Evolutionary conservation across 495 filamentous ascomycete genomes (phyloP), one percentile per base, ranked within the genome.

Genomic region (Aspergillus heteromorphus): DNA sequence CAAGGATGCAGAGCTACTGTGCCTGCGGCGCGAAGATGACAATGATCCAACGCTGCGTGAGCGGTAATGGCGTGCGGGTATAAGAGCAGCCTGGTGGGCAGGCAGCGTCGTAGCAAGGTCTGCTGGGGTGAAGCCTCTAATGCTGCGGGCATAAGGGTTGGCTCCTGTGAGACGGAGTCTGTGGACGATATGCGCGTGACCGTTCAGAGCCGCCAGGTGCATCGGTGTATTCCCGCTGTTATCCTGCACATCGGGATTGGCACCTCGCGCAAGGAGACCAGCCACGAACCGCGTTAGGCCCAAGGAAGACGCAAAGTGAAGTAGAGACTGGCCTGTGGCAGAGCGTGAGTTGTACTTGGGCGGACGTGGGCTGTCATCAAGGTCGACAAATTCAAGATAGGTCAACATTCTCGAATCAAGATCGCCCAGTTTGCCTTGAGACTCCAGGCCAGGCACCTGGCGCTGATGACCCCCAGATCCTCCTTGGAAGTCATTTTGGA

Each of bases 171-270:
- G 73, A 47, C 92, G 80, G 27, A 96, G 81, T 17, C 85, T 81
- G 49, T 85, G 80, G 9, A 93, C 80, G 57, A 95, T 91, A 55
- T 91, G 83, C 16, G 80, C 73, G 62, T 89, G 84, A 31, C 85
- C 81, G 67, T 84, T 84, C 58, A 95, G 75, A n/a, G 87, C 83
- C 25, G 91, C 91, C 59, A 92, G 77, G 62, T 93, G 89, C 76
- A 95, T 83, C 10, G 91, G 83, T 10, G 88, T 88, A 66, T 89
- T 92, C 23, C 91, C 91, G 48, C 84, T 87, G 53, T 83, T 86
- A 65, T 96, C 91, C 55, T 84, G 79, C 18, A 83, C 67, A 58
- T 92, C 83, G 1, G 87, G 83, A 56, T 84, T 86, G 7, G 88
- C 89, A n/a, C 89, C 88, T 58, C 88, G 83, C 13, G 86, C 86